These are phyloP conservation scores for Ceratobasidium theobromae DNA, from an alignment of 1,284 basidiomycete species.

Conservation along the genomic window DNA sequence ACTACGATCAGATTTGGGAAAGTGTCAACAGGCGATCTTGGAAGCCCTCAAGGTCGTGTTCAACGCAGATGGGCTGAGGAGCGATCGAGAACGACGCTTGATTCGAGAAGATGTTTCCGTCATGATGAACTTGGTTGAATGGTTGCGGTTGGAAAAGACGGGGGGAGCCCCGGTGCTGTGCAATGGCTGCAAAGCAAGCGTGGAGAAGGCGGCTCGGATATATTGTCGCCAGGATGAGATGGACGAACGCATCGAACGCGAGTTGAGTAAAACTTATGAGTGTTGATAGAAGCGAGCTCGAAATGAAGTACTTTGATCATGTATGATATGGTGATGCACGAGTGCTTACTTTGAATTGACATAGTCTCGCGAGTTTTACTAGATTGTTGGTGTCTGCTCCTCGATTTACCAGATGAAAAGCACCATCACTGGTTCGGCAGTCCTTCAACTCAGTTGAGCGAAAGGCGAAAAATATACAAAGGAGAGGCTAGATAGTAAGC, in stretches of 20 bases:
- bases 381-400: too few species aligned
- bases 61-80: background rate
- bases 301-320: too few species aligned
- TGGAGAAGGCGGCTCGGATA: conserved; percentile 2
- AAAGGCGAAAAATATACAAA: too few species aligned
- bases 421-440: too few species aligned
- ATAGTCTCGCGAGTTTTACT: too few species aligned
- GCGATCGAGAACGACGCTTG: background rate
- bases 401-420: too few species aligned
- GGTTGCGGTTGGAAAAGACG: background rate
- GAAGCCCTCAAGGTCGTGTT: conserved; percentile 12
- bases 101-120: background rate
- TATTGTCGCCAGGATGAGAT: conserved; percentile 14
- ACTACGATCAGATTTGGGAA: background rate
- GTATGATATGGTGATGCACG: too few species aligned
- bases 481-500: too few species aligned
- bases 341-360: too few species aligned
- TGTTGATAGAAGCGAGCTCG: too few species aligned
- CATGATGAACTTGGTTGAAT: background rate
- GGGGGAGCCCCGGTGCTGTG: background rate
- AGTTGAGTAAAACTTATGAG: background rate
- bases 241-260: background rate
- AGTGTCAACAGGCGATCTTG: conserved; percentile 8
- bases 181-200: conserved; percentile 1
- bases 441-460: too few species aligned